Evolutionary conservation across 805 yeast species (phyloP), one percentile per base, ranked within the genome.

Genomic region (Ogataea thermomethanolica): DNA sequence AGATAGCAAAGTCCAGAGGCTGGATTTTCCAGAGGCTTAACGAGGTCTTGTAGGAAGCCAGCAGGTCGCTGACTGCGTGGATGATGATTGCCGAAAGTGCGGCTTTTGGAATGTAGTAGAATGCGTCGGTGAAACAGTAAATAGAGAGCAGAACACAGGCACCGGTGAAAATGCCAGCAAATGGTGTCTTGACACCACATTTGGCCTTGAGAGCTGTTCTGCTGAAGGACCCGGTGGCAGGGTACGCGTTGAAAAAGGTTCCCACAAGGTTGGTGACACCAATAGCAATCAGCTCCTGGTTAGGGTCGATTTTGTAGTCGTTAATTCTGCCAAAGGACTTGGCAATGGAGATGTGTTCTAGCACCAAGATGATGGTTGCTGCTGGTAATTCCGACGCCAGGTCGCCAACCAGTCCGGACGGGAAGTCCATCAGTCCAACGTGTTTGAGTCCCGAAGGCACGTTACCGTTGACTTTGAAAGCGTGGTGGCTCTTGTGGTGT

Each of bases 201-300:
- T 90, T 90, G 37, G 95, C 82, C 66, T 91, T 90, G 55, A 90
- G 73, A 7, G 97, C 97, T 32, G 96, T 84, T 70, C 97, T 81
- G 13, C 95, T 85, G 64, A 90, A 90, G 1, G 97, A 90, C 33
- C 97, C 97, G 4, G 97, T 90, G 7, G 95, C 89, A 7, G 97
- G 97, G 62, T 90, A 90, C 7, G 97, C 96, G 56, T 78, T 74
- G 76, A 90, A 90, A 59, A 89, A 87, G 14, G 95, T 87, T 52
- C 96, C 96, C 52, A 90, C 72, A 61, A 90, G 72, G 65, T 90
- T 90, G 39, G 93, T 83, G 33, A 84, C 85, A 56, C 97, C 97
- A 63, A 90, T 90, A 29, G 97, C 96, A 56, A 90, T 76, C 40
- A 90, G 74, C 64, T 90, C 97, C 70, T 90, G 97, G 65, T 90